phyloP scores from a whole-genome alignment of 2,329 filamentous ascomycete species.

The Pyricularia grisea region DNA sequence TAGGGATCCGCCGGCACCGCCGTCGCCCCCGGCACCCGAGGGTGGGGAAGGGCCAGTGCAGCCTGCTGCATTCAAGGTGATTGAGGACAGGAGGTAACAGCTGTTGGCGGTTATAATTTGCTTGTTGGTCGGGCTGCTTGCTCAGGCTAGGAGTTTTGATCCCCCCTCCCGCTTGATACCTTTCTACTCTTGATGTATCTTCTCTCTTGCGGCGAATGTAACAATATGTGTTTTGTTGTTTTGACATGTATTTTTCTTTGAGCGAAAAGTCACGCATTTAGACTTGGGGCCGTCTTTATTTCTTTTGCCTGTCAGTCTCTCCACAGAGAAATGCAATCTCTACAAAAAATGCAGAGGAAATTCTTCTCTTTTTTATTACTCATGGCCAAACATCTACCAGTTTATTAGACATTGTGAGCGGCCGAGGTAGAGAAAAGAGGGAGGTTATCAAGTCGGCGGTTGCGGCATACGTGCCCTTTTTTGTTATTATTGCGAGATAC shows the following conservation, averaged over 20 bases:
- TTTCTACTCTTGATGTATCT: background rate
- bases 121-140: background rate
- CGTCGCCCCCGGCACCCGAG: background rate
- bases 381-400: background rate
- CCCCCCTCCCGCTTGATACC: background rate
- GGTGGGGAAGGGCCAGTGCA: background rate
- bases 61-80: background rate
- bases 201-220: background rate
- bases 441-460: background rate
- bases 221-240: background rate
- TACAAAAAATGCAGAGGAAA: background rate
- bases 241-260: background rate
- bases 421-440: background rate
- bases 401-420: background rate
- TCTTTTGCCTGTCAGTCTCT: background rate
- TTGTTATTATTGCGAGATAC: background rate
- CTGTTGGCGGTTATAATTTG: background rate
- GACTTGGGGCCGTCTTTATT: background rate
- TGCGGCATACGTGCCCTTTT: background rate
- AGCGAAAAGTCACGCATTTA: background rate
- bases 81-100: background rate
- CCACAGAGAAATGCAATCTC: background rate
- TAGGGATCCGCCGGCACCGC: slow-evolving; percentile 20
- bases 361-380: background rate
- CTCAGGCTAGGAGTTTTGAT: background rate